phyloP scores from a whole-genome alignment of 176 grass and related monocot genomes.

The Chloris gayana region DNA sequence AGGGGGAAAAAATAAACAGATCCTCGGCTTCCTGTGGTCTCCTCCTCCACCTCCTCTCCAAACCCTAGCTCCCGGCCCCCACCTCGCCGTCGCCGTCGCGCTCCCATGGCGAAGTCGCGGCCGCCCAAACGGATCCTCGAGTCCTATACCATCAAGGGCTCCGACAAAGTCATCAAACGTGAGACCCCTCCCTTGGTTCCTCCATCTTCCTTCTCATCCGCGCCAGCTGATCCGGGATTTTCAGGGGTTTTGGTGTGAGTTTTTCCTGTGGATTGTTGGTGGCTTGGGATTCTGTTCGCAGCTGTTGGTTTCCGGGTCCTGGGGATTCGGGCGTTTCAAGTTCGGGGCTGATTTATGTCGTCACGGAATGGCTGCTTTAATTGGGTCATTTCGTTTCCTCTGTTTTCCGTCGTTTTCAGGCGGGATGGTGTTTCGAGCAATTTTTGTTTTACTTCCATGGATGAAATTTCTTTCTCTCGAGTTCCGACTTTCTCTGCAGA shows the following conservation, averaged over 20 bases:
- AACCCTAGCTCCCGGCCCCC: slow-evolving; percentile 42
- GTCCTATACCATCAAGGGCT: slow-evolving; percentile 87
- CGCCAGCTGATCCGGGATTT: slow-evolving; percentile 25
- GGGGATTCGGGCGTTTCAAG: neutral
- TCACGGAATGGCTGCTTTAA: neutral
- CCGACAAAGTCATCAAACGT: slow-evolving; percentile 90
- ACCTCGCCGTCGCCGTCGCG: slow-evolving; percentile 32
- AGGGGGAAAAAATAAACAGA: neutral
- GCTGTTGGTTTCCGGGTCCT: slow-evolving; percentile 14
- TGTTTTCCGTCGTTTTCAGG: neutral
- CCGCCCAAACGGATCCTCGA: slow-evolving; percentile 83
- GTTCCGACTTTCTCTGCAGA: neutral
- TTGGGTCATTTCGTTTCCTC: neutral
- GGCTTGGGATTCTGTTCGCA: neutral
- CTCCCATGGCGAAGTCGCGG: slow-evolving; percentile 71
- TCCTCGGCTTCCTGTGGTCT: slow-evolving; percentile 9
- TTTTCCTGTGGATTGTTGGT: neutral
- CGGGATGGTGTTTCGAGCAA: neutral
- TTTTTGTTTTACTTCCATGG: neutral
- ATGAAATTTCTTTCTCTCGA: neutral
- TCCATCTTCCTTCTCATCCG: neutral
- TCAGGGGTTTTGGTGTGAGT: neutral
- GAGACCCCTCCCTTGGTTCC: slow-evolving; percentile 1
- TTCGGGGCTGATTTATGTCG: slow-evolving; percentile 25
- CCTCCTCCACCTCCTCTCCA: slow-evolving; percentile 2